These are phyloP conservation scores for Xerocomus potaroensis DNA, from an alignment of 768 basidiomycete species.

Conservation along the genomic window DNA sequence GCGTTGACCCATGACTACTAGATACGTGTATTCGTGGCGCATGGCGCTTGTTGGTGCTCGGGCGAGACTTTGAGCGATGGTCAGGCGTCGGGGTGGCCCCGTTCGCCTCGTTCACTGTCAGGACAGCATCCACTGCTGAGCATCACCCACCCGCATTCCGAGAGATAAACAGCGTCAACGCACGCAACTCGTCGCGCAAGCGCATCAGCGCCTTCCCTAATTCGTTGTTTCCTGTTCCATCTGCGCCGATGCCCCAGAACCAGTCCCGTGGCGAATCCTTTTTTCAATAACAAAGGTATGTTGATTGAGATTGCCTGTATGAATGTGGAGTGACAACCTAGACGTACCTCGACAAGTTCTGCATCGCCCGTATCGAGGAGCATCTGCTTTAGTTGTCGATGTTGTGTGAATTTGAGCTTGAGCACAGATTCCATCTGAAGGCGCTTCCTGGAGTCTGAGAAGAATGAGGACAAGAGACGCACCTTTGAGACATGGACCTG, in stretches of 20 bases:
- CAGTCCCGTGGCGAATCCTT: conserved; percentile 71
- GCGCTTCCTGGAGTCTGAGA: background rate
- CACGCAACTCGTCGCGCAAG: conserved; percentile 51
- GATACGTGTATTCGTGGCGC: conserved; percentile 9
- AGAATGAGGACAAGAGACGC: background rate
- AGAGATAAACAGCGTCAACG: conserved; percentile 4
- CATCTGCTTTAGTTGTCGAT: conserved; percentile 50
- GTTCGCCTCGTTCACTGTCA: conserved; percentile 10
- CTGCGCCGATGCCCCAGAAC: conserved; percentile 72
- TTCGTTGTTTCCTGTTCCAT: conserved; percentile 65
- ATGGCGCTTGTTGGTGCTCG: conserved; percentile 3
- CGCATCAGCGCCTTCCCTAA: conserved; percentile 68
- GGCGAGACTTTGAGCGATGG: conserved; percentile 1
- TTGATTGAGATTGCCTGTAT: background rate
- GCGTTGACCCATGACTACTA: conserved; percentile 2
- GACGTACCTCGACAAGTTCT: conserved; percentile 61
- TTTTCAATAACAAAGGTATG: background rate
- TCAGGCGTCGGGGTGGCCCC: conserved; percentile 1
- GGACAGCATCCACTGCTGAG: background rate
- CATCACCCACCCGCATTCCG: background rate
- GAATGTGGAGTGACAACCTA: background rate
- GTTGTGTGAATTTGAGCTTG: conserved; percentile 69
- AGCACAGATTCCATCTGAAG: conserved; percentile 60
- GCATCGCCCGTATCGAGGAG: conserved; percentile 63
- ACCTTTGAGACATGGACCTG: conserved; percentile 63